These are phyloP conservation scores for Boechera retrofracta DNA, from an alignment of 345 rosid species.

Conservation along the genomic window DNA sequence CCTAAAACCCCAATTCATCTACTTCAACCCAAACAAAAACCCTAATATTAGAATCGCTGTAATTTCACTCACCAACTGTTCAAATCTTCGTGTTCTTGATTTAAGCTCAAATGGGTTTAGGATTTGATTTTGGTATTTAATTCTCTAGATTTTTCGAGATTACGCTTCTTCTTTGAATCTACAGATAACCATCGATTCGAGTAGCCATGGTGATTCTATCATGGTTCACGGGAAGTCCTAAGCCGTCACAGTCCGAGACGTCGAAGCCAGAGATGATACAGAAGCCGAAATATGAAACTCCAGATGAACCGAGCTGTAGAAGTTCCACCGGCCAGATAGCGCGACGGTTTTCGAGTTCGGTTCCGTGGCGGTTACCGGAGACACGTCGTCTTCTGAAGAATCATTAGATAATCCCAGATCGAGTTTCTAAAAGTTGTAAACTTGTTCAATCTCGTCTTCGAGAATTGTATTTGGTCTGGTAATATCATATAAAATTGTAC, in stretches of 20 bases:
- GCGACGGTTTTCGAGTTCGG: slow-evolving; percentile 96
- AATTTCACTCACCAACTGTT: too few species aligned
- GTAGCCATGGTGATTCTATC: slow-evolving; percentile 78
- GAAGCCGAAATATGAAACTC: slow-evolving; percentile 30
- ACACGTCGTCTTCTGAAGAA: slow-evolving; percentile 73
- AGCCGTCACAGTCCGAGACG: slow-evolving; percentile 46
- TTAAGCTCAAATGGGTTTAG: too few species aligned
- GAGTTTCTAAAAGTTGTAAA: not conserved
- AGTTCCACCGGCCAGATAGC: slow-evolving; percentile 70
- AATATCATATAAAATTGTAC: slow-evolving; percentile 21
- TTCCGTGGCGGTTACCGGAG: slow-evolving; percentile 67
- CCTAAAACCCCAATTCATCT: too few species aligned
- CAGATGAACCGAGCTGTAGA: slow-evolving; percentile 87
- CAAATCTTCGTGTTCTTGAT: too few species aligned
- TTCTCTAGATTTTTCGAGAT: too few species aligned
- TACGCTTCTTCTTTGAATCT: too few species aligned
- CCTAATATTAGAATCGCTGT: too few species aligned
- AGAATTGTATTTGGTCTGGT: slow-evolving; percentile 39
- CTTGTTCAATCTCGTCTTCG: not conserved
- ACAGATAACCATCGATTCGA: slow-evolving; percentile 9
- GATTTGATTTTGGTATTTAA: too few species aligned
- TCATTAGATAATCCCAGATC: not conserved
- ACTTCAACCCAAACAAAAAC: too few species aligned
- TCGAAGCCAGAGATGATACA: slow-evolving; percentile 40
- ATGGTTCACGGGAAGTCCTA: slow-evolving; percentile 70